A percentile compares a stretch with the other conserved stretches of the same genome.
phyloP scores from a whole-genome alignment of 345 rosid genomes.

The Schrenkiella parvula region DNA sequence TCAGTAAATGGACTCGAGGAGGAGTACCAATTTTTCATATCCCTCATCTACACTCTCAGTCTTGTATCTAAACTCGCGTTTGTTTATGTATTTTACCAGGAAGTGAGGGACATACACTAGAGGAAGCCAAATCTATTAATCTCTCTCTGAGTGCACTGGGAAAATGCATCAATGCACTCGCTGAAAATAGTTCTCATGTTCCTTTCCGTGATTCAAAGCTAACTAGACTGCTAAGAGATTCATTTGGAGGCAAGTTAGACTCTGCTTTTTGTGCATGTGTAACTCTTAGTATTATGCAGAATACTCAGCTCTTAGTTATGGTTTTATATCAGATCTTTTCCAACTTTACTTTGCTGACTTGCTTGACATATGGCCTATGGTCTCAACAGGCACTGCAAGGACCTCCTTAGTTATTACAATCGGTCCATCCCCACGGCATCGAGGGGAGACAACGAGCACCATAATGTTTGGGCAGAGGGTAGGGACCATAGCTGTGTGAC shows the following conservation, averaged over 20 bases:
- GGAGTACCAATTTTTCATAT: not conserved
- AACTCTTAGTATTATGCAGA: not conserved
- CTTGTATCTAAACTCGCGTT: slow-evolving; percentile 6
- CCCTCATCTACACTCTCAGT: not conserved
- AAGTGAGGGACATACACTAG: slow-evolving; percentile 94
- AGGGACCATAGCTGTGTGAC: slow-evolving; percentile 22
- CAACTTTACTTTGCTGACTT: not conserved
- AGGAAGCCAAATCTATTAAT: slow-evolving; percentile 99
- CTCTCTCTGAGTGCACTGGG: slow-evolving; percentile 98
- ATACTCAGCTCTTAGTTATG: not conserved
- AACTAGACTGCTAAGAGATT: slow-evolving; percentile 95
- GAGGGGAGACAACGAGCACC: slow-evolving; percentile 98
- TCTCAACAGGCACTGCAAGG: slow-evolving; percentile 82
- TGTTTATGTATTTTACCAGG: slow-evolving; percentile 44
- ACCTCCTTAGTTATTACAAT: slow-evolving; percentile 92
- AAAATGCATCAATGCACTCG: slow-evolving; percentile 97
- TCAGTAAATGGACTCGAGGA: not conserved
- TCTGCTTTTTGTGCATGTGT: not conserved
- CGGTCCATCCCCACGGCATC: slow-evolving; percentile 98
- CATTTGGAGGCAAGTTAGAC: slow-evolving; percentile 84
- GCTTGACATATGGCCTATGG: slow-evolving; percentile 14
- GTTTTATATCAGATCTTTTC: not conserved
- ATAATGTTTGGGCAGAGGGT: slow-evolving; percentile 99
- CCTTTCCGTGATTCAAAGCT: slow-evolving; percentile 99
- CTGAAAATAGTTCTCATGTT: slow-evolving; percentile 89